Evolutionary conservation across 179 eudicot genomes (phyloP).

Genomic region (Beta lomatogona): DNA sequence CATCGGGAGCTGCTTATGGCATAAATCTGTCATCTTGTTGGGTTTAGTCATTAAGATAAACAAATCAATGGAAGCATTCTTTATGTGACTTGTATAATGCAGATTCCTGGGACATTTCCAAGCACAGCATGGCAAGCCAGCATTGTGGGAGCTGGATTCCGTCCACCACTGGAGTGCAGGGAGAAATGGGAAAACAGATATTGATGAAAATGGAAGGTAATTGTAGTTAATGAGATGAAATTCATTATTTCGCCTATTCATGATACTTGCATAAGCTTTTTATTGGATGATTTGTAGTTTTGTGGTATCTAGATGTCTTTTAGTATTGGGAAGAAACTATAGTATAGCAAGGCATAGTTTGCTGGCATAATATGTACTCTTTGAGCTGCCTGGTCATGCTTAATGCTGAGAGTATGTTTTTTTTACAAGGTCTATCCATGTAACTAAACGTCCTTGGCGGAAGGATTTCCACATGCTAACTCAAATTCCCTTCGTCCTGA

Average conservation of each 20-base stretch:
- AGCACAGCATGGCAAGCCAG: conserved; percentile 68
- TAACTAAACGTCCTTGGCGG: neutral
- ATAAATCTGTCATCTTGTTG: neutral
- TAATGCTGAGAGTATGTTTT: neutral
- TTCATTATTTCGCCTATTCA: neutral
- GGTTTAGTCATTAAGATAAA: neutral
- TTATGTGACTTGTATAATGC: conserved; percentile 24
- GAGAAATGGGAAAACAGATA: conserved; percentile 44
- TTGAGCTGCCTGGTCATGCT: neutral
- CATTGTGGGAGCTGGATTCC: conserved; percentile 65
- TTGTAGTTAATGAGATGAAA: neutral
- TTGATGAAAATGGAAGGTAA: conserved; percentile 61
- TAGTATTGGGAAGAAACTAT: neutral
- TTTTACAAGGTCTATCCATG: neutral
- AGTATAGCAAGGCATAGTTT: neutral
- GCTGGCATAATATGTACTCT: neutral
- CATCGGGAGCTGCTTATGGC: neutral
- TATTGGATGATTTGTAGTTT: conserved; percentile 4
- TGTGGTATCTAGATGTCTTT: neutral
- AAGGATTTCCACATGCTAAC: neutral
- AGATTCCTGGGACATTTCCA: conserved; percentile 86
- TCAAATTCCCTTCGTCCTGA: neutral
- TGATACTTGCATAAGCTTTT: neutral
- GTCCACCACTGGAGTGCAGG: conserved; percentile 46
- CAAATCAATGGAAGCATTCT: neutral